Percentiles rank a stretch among this genome's conserved stretches.
phyloP scores from a whole-genome alignment of 768 basidiomycete genomes.

The Suillus tomentosus region DNA sequence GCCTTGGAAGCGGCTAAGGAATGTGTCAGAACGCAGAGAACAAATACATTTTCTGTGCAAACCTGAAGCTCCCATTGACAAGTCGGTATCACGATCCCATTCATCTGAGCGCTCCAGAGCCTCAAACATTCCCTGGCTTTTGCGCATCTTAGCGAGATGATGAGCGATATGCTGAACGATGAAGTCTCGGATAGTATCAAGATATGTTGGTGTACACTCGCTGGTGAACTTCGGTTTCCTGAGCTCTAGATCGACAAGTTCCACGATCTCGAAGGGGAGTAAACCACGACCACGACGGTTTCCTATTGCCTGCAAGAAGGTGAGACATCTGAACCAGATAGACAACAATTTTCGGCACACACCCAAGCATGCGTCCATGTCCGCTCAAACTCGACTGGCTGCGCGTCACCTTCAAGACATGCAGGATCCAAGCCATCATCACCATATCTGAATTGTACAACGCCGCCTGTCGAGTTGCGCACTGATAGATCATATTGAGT shows the following conservation, averaged over 20 bases:
- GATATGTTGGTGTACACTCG: slow-evolving; percentile 73
- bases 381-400: slow-evolving; percentile 87
- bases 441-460: slow-evolving; percentile 97
- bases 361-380: slow-evolving; percentile 87
- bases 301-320: slow-evolving; percentile 57
- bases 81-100: slow-evolving; percentile 77
- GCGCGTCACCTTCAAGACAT: slow-evolving; percentile 92
- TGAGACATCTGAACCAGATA: slow-evolving; percentile 14
- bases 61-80: slow-evolving; percentile 78
- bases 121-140: slow-evolving; percentile 78
- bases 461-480: slow-evolving; percentile 89
- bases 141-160: slow-evolving; percentile 66
- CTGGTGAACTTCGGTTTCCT: slow-evolving; percentile 56
- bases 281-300: slow-evolving; percentile 62
- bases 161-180: slow-evolving; percentile 66
- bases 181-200: slow-evolving; percentile 70
- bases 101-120: slow-evolving; percentile 73
- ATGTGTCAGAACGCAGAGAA: slow-evolving; percentile 9
- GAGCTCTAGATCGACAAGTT: slow-evolving; percentile 68
- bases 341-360: slow-evolving; percentile 22
- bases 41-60: slow-evolving; percentile 23
- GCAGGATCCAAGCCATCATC: slow-evolving; percentile 98
- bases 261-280: slow-evolving; percentile 84
- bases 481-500: slow-evolving; percentile 97
- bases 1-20: slow-evolving; percentile 61